Base-by-base conservation (phyloP, 129 eudicot species). In the Centella asiatica region DNA sequence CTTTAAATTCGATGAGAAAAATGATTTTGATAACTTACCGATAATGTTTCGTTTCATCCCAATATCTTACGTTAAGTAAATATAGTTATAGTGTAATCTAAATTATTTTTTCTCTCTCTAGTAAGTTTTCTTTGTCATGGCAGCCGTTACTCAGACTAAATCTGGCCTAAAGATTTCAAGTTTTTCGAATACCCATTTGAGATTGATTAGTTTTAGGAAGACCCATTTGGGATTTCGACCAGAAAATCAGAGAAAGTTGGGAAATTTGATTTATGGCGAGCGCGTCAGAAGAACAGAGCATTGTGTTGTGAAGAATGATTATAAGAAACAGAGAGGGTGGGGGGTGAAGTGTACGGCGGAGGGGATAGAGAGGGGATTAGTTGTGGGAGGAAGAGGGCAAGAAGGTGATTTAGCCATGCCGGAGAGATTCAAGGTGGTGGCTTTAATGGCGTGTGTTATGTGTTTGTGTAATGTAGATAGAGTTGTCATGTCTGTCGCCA, bases 381-480 rank as follows among this genome's bases (percentile, higher is more conserved):
- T 77, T 44, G 76, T 68, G 25, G 80, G 79, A 39, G 76, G 80
- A 33, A 61, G 81, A 72, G 84, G 73, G 32, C 69, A 83, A 56
- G 72, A 64, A 51, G 78, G 73, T 75, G 57, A 51, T 31, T 73
- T 81, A 27, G 66, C 44, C 47, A 74, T 78, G 80, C 79, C 80
- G 68, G 89, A 85, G 69, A 80, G 97, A 66, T 70, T 79, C 32
- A 82, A 87, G 80, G 99, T 92, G 95, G 95, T 82, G 81, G 90
- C 83, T 50, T 75, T 92, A 39, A 72, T 92, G 94, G 99, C 92
- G n/a, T 70, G 78, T 29, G 87, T 82, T 3, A 92, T 92, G 99
- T 82, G 95, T 61, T 72, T 92, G 78, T 92, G 96, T 60, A 92
- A 87, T 87, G 99, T 96, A 6, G 90, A 87, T 76, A 84, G 95